phyloP scores from a whole-genome alignment of 2,329 filamentous ascomycete genomes.

The Pseudogymnoascus destructans region DNA sequence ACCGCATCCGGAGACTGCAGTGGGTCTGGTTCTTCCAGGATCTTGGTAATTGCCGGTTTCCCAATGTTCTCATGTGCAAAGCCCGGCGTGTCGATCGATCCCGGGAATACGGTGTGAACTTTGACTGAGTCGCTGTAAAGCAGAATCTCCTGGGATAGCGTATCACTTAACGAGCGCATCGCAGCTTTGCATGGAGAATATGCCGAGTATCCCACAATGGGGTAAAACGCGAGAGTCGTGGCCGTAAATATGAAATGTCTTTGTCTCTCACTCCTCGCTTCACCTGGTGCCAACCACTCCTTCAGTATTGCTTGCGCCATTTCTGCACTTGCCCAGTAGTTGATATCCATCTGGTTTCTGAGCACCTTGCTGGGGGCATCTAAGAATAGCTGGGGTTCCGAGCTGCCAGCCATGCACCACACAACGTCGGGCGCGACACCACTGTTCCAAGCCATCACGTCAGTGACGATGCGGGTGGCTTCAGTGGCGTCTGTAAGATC shows the following conservation, averaged over 20 bases:
- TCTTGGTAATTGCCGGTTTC: conserved; percentile 69
- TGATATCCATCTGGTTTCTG: conserved; percentile 75
- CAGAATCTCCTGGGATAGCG: conserved; percentile 68
- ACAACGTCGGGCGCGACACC: conserved; percentile 65
- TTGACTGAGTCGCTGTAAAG: conserved; percentile 76
- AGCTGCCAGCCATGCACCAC: conserved; percentile 76
- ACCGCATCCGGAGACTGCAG: conserved; percentile 67
- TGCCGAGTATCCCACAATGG: conserved; percentile 67
- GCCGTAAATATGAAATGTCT: conserved; percentile 83
- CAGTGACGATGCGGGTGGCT: conserved; percentile 53
- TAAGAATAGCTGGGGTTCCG: conserved; percentile 62
- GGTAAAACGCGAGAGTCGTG: conserved; percentile 61
- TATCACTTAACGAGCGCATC: conserved; percentile 70
- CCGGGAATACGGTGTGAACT: conserved; percentile 72
- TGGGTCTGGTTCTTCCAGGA: conserved; percentile 72
- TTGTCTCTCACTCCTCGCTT: conserved; percentile 35
- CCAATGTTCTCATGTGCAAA: conserved; percentile 60
- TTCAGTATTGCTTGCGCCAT: conserved; percentile 69
- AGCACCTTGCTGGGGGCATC: conserved; percentile 56
- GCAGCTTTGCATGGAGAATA: conserved; percentile 82
- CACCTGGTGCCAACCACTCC: conserved; percentile 52
- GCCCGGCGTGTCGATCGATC: conserved; percentile 67
- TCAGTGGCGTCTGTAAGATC: conserved; percentile 64
- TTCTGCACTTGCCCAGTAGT: conserved; percentile 79
- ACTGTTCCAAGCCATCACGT: conserved; percentile 69